Evolutionary conservation across 2,329 filamentous ascomycete species (phyloP), one percentile per base, ranked within the genome.

Genomic region (Cercospora sojina): DNA sequence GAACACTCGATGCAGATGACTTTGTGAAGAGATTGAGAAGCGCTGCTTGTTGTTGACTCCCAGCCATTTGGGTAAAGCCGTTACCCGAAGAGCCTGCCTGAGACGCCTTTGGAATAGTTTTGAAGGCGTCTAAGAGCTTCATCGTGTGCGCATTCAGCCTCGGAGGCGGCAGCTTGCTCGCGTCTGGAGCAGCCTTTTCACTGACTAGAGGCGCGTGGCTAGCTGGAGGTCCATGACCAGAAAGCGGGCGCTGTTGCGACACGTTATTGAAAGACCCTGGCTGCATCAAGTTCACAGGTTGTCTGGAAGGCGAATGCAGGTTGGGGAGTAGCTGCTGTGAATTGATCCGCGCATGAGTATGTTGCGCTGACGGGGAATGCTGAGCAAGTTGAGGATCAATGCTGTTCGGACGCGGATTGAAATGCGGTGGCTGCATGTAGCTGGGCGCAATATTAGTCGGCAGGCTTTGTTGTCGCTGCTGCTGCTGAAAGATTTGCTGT

Each of bases 121-220:
- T 66, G 79, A 90, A 88, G 1, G 84, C 81, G 70, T 84, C 86
- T 58, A 90, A 77, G 35, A 89, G 75, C n/a, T 82, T 81, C 65
- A 85, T 79, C 1, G 85, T 82, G 74, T 89, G 86, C 12, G 82
- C 82, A 38, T 80, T 88, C 32, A 89, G 81, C 68, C 83, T 85
- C 6, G 86, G 86, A 43, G 83, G 80, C 16, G 87, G 87, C 25
- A 89, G 74, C 60, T 85, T 85, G 71, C 86, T 76, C 5, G 87
- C 85, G 35, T 84, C 81, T 1, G 87, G 87, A 31, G 84, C 81
- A 38, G 78, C 76, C 47, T 77, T 61, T 65, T 77, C 78, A 78
- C 23, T 77, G 72, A 43, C 70, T 74, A 74, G 64, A 76, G 74
- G 83, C 80, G 69, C 43, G 13, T 25, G 31, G 20, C 16, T 20